phyloP scores from a whole-genome alignment of 23 red algal species.

The Gracilaria gracilis region DNA sequence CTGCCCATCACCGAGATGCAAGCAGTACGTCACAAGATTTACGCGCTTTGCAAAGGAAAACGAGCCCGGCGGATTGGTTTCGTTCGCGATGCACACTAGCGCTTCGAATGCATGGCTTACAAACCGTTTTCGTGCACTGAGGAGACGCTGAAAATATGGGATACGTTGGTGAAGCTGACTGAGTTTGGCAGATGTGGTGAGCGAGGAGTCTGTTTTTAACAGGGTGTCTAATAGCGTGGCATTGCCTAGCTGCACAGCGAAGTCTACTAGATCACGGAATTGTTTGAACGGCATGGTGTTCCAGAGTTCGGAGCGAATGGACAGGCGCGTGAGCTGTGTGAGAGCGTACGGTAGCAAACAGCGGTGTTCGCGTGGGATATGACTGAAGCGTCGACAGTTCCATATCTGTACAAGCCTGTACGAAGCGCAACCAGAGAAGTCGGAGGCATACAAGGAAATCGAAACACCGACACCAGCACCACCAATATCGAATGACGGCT shows the following conservation, averaged over 20 bases:
- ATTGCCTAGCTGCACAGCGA: not conserved
- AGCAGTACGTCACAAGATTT: not conserved
- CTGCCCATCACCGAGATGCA: not conserved
- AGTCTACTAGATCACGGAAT: not conserved
- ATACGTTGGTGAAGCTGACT: not conserved
- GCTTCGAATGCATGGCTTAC: not conserved
- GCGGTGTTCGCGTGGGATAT: not conserved
- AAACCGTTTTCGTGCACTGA: not conserved
- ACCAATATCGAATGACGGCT: too few relatives aligned
- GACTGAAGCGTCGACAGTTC: too few relatives aligned
- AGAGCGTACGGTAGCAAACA: not conserved
- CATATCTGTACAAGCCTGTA: too few relatives aligned
- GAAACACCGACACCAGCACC: too few relatives aligned
- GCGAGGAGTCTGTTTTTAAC: not conserved
- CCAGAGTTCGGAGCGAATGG: not conserved
- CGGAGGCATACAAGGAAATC: too few relatives aligned
- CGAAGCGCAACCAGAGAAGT: too few relatives aligned
- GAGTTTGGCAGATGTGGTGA: not conserved
- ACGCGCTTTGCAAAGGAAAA: not conserved
- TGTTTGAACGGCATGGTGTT: not conserved
- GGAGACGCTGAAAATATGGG: not conserved
- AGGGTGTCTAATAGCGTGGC: not conserved
- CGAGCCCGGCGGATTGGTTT: not conserved
- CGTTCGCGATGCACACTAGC: not conserved
- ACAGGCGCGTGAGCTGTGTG: not conserved